phyloP scores from a whole-genome alignment of 768 basidiomycete species.

The Rhizopogon vesiculosus region DNA sequence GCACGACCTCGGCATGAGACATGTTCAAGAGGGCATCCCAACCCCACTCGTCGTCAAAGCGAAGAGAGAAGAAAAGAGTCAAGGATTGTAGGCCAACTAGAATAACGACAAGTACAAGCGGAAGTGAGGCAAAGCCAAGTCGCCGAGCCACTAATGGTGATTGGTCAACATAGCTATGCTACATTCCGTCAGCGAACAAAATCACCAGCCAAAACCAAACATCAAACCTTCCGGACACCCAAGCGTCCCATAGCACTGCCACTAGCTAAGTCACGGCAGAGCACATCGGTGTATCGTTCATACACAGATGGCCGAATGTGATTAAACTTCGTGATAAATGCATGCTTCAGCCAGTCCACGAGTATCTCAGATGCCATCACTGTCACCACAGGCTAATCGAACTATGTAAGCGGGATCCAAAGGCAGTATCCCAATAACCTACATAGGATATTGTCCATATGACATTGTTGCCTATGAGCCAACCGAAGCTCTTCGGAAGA shows the following conservation, averaged over 20 bases:
- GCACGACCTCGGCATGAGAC: conserved; percentile 45
- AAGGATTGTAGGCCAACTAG: conserved; percentile 74
- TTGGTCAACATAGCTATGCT: conserved; percentile 93
- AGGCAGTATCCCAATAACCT: conserved; percentile 20
- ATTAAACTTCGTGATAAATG: conserved; percentile 99
- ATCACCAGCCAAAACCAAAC: neutral
- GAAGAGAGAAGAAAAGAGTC: conserved; percentile 51
- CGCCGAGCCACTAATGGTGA: conserved; percentile 92
- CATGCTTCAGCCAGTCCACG: conserved; percentile 99
- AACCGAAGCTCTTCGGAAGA: conserved; percentile 80
- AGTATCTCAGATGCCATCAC: conserved; percentile 90
- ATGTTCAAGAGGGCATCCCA: conserved; percentile 28
- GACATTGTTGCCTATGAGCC: conserved; percentile 75
- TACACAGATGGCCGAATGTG: conserved; percentile 95
- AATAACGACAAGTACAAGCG: conserved; percentile 79
- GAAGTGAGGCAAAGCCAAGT: conserved; percentile 89
- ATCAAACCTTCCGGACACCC: conserved; percentile 61
- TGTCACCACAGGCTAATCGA: conserved; percentile 76
- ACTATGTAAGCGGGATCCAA: neutral
- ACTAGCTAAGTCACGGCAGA: conserved; percentile 88
- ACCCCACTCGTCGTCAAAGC: conserved; percentile 35
- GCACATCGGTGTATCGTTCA: conserved; percentile 90
- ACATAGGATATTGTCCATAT: conserved; percentile 91
- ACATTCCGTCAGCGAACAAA: conserved; percentile 4
- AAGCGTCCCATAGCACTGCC: conserved; percentile 67